Conservation (phyloP, 352 stramenopile species). For the Plasmopara halstedii region DNA sequence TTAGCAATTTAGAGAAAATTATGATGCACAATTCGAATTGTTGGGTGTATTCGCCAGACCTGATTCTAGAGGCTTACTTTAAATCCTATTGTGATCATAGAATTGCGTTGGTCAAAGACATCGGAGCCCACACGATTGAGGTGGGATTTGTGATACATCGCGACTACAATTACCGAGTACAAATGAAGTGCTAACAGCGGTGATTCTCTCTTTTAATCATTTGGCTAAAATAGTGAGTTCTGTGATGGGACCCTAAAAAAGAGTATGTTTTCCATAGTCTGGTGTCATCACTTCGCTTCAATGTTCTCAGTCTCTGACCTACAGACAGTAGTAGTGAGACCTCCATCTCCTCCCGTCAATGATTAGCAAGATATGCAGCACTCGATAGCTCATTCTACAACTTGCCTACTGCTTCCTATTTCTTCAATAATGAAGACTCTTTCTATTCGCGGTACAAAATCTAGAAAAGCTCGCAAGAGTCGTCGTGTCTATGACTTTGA, state of each 20-base stretch:
- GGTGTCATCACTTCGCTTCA: slow-evolving; percentile 33
- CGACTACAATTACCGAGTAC: too few species aligned
- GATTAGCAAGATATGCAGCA: slow-evolving; percentile 13
- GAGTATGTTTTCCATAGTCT: slow-evolving; percentile 9
- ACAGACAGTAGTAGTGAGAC: slow-evolving; percentile 26
- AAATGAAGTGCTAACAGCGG: too few species aligned
- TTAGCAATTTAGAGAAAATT: neutral
- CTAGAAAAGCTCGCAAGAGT: slow-evolving; percentile 16
- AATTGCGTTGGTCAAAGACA: too few species aligned
- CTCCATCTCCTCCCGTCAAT: slow-evolving; percentile 9
- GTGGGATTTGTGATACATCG: too few species aligned
- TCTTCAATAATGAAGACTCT: slow-evolving; percentile 4
- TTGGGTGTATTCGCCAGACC: too few species aligned
- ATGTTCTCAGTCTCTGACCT: slow-evolving; percentile 9
- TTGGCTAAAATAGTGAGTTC: too few species aligned
- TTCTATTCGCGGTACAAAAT: neutral
- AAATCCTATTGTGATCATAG: too few species aligned
- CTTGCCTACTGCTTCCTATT: slow-evolving; percentile 5
- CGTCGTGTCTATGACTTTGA: slow-evolving; percentile 9
- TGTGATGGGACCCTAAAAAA: too few species aligned
- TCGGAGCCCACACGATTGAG: too few species aligned
- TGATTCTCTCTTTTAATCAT: too few species aligned
- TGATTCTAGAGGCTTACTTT: too few species aligned
- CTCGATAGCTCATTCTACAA: slow-evolving; percentile 35
- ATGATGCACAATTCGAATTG: too few species aligned